A percentile compares a stretch with the other conserved stretches of the same genome.
These are phyloP conservation scores for Yarrowia sp. DNA, from an alignment of 805 yeast species.

Conservation along the genomic window DNA sequence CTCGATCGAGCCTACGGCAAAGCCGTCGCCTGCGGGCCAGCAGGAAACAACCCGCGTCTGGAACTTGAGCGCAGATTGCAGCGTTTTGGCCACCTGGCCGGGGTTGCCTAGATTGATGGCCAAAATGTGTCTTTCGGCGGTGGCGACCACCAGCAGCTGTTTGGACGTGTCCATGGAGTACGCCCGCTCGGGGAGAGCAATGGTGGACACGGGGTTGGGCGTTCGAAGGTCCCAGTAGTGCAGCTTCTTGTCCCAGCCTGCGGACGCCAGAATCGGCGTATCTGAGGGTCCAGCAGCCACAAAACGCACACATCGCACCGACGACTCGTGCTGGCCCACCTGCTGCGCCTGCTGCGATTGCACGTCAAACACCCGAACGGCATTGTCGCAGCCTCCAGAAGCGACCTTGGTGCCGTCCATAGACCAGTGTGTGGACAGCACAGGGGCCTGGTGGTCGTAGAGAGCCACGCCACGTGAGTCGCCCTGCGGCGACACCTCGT, in stretches of 20 bases:
- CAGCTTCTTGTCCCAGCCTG: slow-evolving; percentile 96
- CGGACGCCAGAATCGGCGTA: slow-evolving; percentile 79
- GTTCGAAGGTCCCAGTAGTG: slow-evolving; percentile 94
- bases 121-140: slow-evolving; percentile 85
- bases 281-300: slow-evolving; percentile 86
- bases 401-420: slow-evolving; percentile 85
- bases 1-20: slow-evolving; percentile 90
- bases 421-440: slow-evolving; percentile 81
- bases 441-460: slow-evolving; percentile 90
- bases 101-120: slow-evolving; percentile 81
- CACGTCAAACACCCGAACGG: slow-evolving; percentile 81
- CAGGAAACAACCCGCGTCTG: slow-evolving; percentile 86
- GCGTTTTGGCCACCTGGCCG: slow-evolving; percentile 74
- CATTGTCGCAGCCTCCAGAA: slow-evolving; percentile 91
- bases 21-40: slow-evolving; percentile 91
- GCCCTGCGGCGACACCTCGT: slow-evolving; percentile 81
- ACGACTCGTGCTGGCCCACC: slow-evolving; percentile 83
- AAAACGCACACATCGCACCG: slow-evolving; percentile 75
- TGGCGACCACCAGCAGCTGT: slow-evolving; percentile 86
- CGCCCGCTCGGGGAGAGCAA: slow-evolving; percentile 87
- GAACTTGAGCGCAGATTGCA: slow-evolving; percentile 81
- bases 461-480: slow-evolving; percentile 86
- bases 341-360: slow-evolving; percentile 82
- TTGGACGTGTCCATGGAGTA: slow-evolving; percentile 86
- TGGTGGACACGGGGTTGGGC: slow-evolving; percentile 75